These are phyloP conservation scores for Fraxinus baroniana DNA, from an alignment of 305 asterid species.

Conservation along the genomic window DNA sequence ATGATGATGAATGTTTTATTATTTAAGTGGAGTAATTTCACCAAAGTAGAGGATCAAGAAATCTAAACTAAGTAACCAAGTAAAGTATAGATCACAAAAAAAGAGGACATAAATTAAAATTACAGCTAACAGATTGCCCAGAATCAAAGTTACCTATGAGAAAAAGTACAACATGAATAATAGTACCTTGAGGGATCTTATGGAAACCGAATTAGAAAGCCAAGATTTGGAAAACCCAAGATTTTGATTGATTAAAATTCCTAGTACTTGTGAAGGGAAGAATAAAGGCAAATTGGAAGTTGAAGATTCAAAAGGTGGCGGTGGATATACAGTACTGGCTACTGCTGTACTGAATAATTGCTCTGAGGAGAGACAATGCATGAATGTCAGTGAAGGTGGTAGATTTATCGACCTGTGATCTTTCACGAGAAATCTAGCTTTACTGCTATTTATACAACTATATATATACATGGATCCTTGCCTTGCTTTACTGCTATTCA, in stretches of 20 bases:
- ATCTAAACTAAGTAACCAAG: conserved; percentile 56
- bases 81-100: conserved; percentile 71
- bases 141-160: conserved; percentile 30
- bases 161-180: background rate
- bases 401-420: conserved; percentile 55
- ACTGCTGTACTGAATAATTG: background rate
- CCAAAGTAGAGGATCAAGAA: conserved; percentile 31
- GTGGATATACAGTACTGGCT: background rate
- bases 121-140: conserved; percentile 25
- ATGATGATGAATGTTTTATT: background rate
- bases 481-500: background rate
- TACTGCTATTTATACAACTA: background rate
- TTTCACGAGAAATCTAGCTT: conserved; percentile 47
- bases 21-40: conserved; percentile 19
- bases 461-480: background rate
- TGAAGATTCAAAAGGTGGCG: conserved; percentile 14
- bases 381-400: conserved; percentile 31
- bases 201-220: conserved; percentile 7
- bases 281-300: conserved; percentile 22
- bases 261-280: conserved; percentile 14
- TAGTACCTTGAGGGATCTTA: conserved; percentile 37
- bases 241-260: conserved; percentile 19
- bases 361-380: conserved; percentile 22
- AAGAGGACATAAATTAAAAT: conserved; percentile 27
- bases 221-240: conserved; percentile 15